These are phyloP conservation scores for Paragyromitra xinjiangensis DNA, from an alignment of 495 filamentous ascomycete genomes.

Conservation along the genomic window DNA sequence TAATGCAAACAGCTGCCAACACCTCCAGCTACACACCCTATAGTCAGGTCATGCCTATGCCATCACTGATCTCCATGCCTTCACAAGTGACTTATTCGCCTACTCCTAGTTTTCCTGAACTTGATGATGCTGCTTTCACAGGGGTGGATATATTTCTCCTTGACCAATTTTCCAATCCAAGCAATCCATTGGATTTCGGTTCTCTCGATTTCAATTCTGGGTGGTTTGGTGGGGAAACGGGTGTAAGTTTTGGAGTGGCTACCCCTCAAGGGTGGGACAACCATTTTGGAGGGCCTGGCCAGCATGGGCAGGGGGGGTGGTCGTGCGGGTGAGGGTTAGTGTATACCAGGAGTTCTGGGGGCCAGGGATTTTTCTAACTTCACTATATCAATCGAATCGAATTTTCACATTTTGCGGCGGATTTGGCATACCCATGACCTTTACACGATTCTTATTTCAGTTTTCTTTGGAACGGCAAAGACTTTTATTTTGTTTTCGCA, in stretches of 20 bases:
- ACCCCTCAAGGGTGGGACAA: slow-evolving; percentile 10
- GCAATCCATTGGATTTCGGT: slow-evolving; percentile 42
- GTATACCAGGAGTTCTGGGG: slow-evolving; percentile 1
- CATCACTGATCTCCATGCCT: slow-evolving; percentile 13
- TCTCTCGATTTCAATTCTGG: slow-evolving; percentile 24
- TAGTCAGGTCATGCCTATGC: background rate
- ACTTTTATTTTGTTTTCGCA: slow-evolving; percentile 10
- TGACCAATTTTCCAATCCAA: slow-evolving; percentile 44
- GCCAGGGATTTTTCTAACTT: background rate
- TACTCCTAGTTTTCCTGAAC: slow-evolving; percentile 23
- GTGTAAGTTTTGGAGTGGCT: slow-evolving; percentile 9
- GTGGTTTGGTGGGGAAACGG: slow-evolving; percentile 7
- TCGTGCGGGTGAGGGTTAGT: background rate
- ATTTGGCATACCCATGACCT: slow-evolving; percentile 2
- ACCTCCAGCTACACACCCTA: slow-evolving; percentile 24
- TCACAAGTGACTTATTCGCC: slow-evolving; percentile 1
- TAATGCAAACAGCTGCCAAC: background rate
- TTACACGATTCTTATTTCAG: slow-evolving; percentile 10
- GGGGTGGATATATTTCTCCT: slow-evolving; percentile 46
- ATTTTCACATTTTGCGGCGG: background rate
- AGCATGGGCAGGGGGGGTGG: slow-evolving; percentile 3
- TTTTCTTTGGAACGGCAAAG: slow-evolving; percentile 9
- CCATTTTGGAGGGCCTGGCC: slow-evolving; percentile 7
- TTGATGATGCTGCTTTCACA: slow-evolving; percentile 35
- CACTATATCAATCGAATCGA: background rate